phyloP scores from a whole-genome alignment of 495 filamentous ascomycete species.

The Evernia prunastri region DNA sequence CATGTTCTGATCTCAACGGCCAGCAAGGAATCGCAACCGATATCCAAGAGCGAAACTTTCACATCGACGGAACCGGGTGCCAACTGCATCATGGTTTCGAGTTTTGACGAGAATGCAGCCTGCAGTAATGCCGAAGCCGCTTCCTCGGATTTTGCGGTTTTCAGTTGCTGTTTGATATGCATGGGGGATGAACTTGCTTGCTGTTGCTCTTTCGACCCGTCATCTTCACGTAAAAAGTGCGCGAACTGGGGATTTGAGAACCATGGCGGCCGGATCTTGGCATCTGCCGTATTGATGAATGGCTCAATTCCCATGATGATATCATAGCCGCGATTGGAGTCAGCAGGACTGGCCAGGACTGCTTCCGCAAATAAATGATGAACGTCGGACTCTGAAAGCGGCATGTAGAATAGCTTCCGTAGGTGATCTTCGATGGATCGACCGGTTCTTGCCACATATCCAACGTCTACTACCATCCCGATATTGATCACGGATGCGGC shows the following conservation, averaged over 20 bases:
- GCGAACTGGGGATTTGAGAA: conserved; percentile 8
- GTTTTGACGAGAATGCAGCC: neutral
- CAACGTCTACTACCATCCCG: neutral
- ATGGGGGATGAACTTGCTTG: neutral
- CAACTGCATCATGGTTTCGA: conserved; percentile 6
- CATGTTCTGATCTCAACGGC: conserved; percentile 34
- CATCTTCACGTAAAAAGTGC: conserved; percentile 3
- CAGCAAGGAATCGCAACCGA: conserved; percentile 36
- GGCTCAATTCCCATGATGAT: conserved; percentile 7
- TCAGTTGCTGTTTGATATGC: neutral
- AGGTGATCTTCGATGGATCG: conserved; percentile 5
- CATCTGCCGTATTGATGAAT: neutral
- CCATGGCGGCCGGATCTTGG: conserved; percentile 5
- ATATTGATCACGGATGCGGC: conserved; percentile 25
- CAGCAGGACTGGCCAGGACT: conserved; percentile 16
- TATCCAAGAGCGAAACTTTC: conserved; percentile 24
- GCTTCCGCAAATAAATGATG: conserved; percentile 38
- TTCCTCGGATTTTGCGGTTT: neutral
- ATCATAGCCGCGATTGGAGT: neutral
- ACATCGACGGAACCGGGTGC: neutral
- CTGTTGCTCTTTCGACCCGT: neutral
- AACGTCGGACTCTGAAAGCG: conserved; percentile 46
- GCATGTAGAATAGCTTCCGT: conserved; percentile 27
- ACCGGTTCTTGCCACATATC: conserved; percentile 4
- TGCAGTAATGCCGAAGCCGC: neutral